Base-by-base conservation (phyloP, 768 basidiomycete genomes). In the Mycena vitilis region DNA sequence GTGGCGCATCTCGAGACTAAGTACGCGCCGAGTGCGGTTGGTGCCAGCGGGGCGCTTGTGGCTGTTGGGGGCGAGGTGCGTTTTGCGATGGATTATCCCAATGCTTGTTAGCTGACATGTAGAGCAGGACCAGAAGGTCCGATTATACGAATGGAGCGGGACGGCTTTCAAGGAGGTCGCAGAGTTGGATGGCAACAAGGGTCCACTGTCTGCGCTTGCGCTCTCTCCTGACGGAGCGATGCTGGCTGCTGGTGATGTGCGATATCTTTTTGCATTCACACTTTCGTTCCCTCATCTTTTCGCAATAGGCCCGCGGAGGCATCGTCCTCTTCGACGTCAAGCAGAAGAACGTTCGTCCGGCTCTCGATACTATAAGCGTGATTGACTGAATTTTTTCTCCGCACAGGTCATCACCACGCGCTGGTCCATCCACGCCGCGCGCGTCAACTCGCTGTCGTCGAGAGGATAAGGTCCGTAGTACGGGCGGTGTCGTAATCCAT, bases 401-500 rank as follows among this genome's bases (percentile, higher is more conserved):
- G 23, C 38, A 8, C 18, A 66, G 92, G 72, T 86, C 71, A 81
- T 91, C 66, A 92, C 91, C 45, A 85, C 89, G 4, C 88, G 89
- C 63, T 98, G 97, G 97, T 87, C 92, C 10, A 89, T 91, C 82
- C 97, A 99, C 80, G 85, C 90, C 11, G 94, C 89, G 0, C 90
- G 94, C 36, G 87, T 98, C 68, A 87, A 91, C 72, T 88, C 93
- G 12, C 84, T 99, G 20, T 81, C 88, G 2, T 96, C 92, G 89
- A 89, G n/a, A n/a, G n/a, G n/a, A n/a, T n/a, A n/a, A n/a, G n/a
- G n/a, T n/a, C n/a, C n/a, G n/a, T n/a, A n/a, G n/a, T n/a, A n/a
- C n/a, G n/a, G n/a, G n/a, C n/a, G n/a, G n/a, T n/a, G n/a, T n/a
- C n/a, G n/a, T n/a, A n/a, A n/a, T n/a, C n/a, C n/a, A n/a, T n/a